Evolutionary conservation across 129 eudicot species (phyloP).

Genomic region (Centrapalus pauciflorus): DNA sequence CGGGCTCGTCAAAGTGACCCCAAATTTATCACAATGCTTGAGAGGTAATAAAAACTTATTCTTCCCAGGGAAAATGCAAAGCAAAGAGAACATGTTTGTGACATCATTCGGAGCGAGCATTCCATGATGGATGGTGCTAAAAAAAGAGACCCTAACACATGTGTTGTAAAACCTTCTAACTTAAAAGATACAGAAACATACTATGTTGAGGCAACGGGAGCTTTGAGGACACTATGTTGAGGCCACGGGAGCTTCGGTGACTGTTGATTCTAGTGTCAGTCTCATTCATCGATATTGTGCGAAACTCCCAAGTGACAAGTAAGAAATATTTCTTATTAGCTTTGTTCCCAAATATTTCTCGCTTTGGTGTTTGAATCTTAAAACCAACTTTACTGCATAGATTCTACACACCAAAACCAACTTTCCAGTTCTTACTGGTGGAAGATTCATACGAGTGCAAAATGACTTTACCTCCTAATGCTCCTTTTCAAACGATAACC

Average conservation of each 20-base stretch:
- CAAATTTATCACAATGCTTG: conserved; percentile 52
- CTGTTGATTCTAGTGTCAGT: conserved; percentile 54
- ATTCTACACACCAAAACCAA: conserved; percentile 41
- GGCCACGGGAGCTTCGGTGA: conserved; percentile 71
- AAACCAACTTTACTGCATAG: conserved; percentile 30
- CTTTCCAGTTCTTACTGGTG: conserved; percentile 34
- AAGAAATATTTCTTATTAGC: conserved; percentile 4
- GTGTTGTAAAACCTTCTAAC: conserved; percentile 25
- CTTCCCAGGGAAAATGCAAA: conserved; percentile 68
- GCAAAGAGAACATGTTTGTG: conserved; percentile 50
- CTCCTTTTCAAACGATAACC: conserved; percentile 43
- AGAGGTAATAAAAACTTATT: conserved; percentile 50
- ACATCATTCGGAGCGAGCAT: conserved; percentile 49
- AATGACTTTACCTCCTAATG: conserved; percentile 54
- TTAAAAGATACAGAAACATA: conserved; percentile 35
- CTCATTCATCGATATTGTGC: conserved; percentile 53
- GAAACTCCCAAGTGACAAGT: conserved; percentile 61
- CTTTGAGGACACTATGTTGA: too few relatives aligned
- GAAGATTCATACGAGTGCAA: conserved; percentile 43
- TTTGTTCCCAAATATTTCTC: too few relatives aligned
- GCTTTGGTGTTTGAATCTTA: not conserved
- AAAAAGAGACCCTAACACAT: conserved; percentile 33
- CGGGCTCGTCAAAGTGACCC: conserved; percentile 53
- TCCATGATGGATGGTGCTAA: conserved; percentile 39
- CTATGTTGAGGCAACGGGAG: conserved; percentile 60